Evolutionary conservation across 2,329 filamentous ascomycete genomes (phyloP), one percentile per base, ranked within the genome.

Genomic region (Penicillium sp.): DNA sequence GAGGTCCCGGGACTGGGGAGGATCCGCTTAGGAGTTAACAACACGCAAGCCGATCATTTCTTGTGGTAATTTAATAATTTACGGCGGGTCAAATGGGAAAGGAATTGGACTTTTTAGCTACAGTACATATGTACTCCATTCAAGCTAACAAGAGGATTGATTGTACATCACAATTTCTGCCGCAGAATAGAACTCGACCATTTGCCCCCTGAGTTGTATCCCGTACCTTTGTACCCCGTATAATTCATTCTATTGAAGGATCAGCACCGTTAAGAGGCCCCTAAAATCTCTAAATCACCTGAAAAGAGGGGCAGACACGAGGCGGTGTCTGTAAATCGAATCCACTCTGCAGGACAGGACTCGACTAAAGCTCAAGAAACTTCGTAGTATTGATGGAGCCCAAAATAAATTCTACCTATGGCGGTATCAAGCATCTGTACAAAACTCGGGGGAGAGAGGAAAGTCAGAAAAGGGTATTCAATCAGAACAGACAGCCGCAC

Each of bases 381-480:
- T 39, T 26, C 29, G 39, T 27, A 42, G 11, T 14, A 29, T 22
- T 39, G 5, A 28, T 22, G 29, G 11, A n/a, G n/a, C 10, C 35
- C 35, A 23, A 9, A 44, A 24, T 32, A 20, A 24, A 39, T 32
- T 38, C 35, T 20, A 27, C n/a, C 36, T 37, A 23, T 14, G 23
- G 24, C 11, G 22, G 10, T n/a, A 38, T 22, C 13, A 44, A 23
- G 38, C 13, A 22, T 38, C 44, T 42, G 48, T 44, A 51, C 46
- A 49, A 20, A 35, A 35, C 10, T 13, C n/a, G n/a, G n/a, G n/a
- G 28, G 9, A 38, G 35, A 44, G 10, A 28, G 14, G 24, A 29
- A 44, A 20, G 35, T 29, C 29, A 49, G 23, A 50, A 42, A 52
- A 47, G 54, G 55, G 57, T 57, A 57, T 55, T 57, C 28, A 53